Percentiles rank a stretch among this genome's conserved stretches.
These are phyloP conservation scores for Cladophialophora immunda DNA, from an alignment of 2,329 filamentous ascomycete genomes.

Conservation along the genomic window DNA sequence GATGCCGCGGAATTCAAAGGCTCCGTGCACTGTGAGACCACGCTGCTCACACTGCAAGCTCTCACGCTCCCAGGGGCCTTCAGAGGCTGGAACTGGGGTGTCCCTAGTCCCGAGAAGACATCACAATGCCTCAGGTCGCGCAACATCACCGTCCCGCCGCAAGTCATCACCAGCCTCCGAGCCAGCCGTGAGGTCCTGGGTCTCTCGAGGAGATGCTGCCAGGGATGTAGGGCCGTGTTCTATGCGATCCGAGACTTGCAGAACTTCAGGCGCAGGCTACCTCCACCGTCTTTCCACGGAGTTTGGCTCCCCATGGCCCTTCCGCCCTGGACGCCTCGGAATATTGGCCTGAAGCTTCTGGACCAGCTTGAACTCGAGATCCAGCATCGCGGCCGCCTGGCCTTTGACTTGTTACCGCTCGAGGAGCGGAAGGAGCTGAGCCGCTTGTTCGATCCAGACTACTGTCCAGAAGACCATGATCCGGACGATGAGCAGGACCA, in stretches of 20 bases:
- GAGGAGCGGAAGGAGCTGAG: background rate
- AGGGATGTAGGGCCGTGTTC: background rate
- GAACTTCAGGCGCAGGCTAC: background rate
- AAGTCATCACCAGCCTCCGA: background rate
- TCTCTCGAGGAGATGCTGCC: background rate
- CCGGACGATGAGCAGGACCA: too few relatives aligned
- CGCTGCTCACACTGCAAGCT: slow-evolving; percentile 4
- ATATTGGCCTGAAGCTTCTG: background rate
- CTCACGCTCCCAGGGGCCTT: background rate
- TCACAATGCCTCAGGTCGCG: background rate
- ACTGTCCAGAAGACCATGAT: too few relatives aligned
- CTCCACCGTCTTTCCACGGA: background rate
- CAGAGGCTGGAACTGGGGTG: background rate
- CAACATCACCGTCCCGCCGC: background rate
- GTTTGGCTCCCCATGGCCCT: background rate
- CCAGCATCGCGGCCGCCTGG: background rate
- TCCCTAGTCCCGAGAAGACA: background rate
- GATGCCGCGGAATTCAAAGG: background rate
- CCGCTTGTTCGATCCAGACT: background rate
- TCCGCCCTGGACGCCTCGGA: slow-evolving; percentile 5
- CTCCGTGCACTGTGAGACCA: background rate
- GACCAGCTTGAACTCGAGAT: background rate
- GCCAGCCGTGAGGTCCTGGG: background rate
- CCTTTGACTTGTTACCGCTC: background rate
- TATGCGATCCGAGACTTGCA: background rate